Percentiles rank a stretch among this genome's conserved stretches.
These are phyloP conservation scores for Amaranthus cruentus DNA, from an alignment of 148 eudicot species.

Conservation along the genomic window DNA sequence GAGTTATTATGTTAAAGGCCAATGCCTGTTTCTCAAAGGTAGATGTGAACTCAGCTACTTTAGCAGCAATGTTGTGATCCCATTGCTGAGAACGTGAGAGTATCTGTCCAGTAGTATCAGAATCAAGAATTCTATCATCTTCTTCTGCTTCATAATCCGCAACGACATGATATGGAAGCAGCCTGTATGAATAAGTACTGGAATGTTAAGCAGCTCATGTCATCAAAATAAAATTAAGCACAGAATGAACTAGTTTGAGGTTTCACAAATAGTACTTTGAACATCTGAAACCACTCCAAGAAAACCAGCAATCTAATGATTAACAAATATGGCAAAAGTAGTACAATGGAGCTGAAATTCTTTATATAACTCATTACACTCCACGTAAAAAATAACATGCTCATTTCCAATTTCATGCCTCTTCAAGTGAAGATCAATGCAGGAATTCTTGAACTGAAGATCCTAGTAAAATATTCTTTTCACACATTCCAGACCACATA, in stretches of 20 bases:
- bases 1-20: constrained; percentile 82
- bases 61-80: constrained; percentile 89
- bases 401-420: neutral
- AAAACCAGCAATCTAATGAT: neutral
- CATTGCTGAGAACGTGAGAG: constrained; percentile 87
- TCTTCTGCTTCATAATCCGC: constrained; percentile 99
- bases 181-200: constrained; percentile 41
- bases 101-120: constrained; percentile 78
- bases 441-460: neutral
- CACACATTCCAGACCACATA: too few relatives aligned
- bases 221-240: neutral
- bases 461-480: too few relatives aligned
- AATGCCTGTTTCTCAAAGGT: constrained; percentile 87
- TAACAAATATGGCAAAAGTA: neutral
- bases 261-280: neutral
- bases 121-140: constrained; percentile 88
- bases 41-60: constrained; percentile 80
- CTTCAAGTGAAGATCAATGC: neutral
- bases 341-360: neutral
- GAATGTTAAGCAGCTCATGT: neutral
- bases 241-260: neutral
- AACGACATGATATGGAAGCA: constrained; percentile 94
- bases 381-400: neutral
- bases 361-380: neutral
- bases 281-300: neutral